Evolutionary conservation across 1,139 yeast genomes (phyloP), one percentile per base, ranked within the genome.

Genomic region (Taiozyma onychis): DNA sequence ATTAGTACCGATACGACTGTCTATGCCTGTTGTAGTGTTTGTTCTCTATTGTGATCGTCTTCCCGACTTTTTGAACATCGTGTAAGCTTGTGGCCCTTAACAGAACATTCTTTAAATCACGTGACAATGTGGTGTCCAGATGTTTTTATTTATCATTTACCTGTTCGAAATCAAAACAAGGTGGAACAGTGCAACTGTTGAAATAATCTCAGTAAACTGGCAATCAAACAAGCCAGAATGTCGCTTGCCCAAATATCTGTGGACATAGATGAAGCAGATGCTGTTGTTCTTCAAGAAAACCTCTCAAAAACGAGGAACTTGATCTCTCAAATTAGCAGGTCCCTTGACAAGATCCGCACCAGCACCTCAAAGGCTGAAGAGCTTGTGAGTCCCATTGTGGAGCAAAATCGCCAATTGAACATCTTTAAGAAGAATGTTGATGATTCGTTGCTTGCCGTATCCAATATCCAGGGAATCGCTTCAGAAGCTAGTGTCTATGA

Each of bases 221-320:
- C 26, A 24, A 24, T 24, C 7, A 24, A 24, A 24, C 26, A 24
- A 24, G 26, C 26, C 26, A 24, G 26, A 24, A 55, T 55, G 56
- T 51, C 56, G 3, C 22, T 48, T 3, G 28, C 48, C 0, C 53
- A 50, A 16, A 43, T 56, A 1, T 26, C 53, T 1, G 58, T 80
- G 30, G 93, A 85, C 61, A 73, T 82, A 2, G 95, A 88, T 62
- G 95, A 87, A 64, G 91, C 95, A 3, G 97, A 89, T 59, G 83
- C 88, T 45, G 83, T 89, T 3, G 90, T 90, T 10, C 74, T 90
- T 43, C 87, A 87, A 51, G 95, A 87, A 61, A 85, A 87, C 51
- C 72, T 90, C 37, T 67, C 75, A 47, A 77, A 79, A 51, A 80
- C 90, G 7, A 77, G 77, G 44, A 76, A 74, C 21, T 67, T 89